Evolutionary conservation across 108 stramenopile genomes (phyloP), one percentile per base, ranked within the genome.

Genomic region (Cyclostephanos invisitatus): DNA sequence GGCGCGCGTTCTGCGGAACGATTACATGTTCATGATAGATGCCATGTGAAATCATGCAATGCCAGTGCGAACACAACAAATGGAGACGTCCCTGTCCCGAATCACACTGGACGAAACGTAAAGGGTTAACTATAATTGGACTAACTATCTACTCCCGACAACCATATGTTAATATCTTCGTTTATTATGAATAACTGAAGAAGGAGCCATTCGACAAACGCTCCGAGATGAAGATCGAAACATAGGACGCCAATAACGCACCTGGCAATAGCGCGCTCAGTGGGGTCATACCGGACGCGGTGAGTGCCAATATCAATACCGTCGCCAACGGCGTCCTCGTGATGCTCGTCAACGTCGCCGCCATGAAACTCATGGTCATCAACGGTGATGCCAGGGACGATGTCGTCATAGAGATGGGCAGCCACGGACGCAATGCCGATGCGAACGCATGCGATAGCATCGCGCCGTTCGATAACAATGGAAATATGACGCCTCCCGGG

Each of bases 271-370:
- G 51, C 17, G 74, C 68, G 50, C 84, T 84, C 60, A 88, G 64
- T n/a, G 73, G 73, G 20, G 83, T 88, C 9, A 29, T 62, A 1
- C 80, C 75, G 3, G 85, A 84, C 44, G 88, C 85, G 17, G 86
- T 72, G 37, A 89, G 65, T 21, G 80, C 74, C 75, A 89, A 60
- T 40, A 89, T 86, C 48, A 89, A 75, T 15, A 72, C 80, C 27
- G 82, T 85, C 50, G 84, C 86, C 65, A 86, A 54, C 2, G 88
- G 88, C 14, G 88, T 89, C 20, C 88, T 47, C 11, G 88, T 89
- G 22, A 82, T 86, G 44, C 84, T 81, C 2, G 88, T 86, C 46
- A 86, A 80, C 5, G 80, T 78, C 37, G 88, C 71, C 29, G 83
- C 84, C 88, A 89, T 89, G 18, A 83, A 68, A 62, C 81, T 74